phyloP scores from a whole-genome alignment of 495 filamentous ascomycete species.

The Lindgomyces ingoldianus region DNA sequence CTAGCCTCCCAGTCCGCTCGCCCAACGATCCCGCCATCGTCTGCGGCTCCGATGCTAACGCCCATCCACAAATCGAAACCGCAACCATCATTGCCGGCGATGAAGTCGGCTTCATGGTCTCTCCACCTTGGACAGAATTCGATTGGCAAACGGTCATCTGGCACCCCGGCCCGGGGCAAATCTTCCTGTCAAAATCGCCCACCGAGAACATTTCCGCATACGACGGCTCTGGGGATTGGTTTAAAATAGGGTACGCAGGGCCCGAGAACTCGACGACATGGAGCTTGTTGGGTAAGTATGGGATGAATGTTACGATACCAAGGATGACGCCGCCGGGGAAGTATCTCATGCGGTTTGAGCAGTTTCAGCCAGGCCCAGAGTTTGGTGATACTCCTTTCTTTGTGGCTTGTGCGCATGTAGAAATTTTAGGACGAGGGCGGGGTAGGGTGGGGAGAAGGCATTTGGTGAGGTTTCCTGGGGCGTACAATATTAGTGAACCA shows the following conservation, averaged over 20 bases:
- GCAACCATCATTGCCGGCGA: slow-evolving; percentile 17
- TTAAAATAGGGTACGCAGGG: slow-evolving; percentile 21
- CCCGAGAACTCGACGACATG: background rate
- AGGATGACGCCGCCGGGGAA: slow-evolving; percentile 16
- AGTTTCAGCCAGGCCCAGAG: background rate
- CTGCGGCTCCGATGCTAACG: slow-evolving; percentile 1
- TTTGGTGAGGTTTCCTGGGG: slow-evolving; percentile 16
- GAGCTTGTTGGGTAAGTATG: background rate
- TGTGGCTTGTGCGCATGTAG: slow-evolving; percentile 14
- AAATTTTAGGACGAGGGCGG: slow-evolving; percentile 9
- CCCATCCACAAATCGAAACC: background rate
- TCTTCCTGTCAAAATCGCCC: slow-evolving; percentile 11
- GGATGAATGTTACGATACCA: slow-evolving; percentile 15
- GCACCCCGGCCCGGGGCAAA: slow-evolving; percentile 11
- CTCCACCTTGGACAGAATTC: background rate
- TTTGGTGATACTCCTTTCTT: slow-evolving; percentile 7
- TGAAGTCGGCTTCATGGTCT: slow-evolving; percentile 12
- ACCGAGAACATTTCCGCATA: background rate
- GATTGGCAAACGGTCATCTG: slow-evolving; percentile 10
- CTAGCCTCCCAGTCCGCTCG: background rate
- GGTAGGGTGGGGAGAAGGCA: background rate
- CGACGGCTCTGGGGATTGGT: slow-evolving; percentile 17
- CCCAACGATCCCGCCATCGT: background rate
- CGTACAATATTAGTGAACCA: background rate
- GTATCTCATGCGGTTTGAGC: slow-evolving; percentile 23